Conservation (phyloP, 805 yeast species). For the Ascoidea tarda region DNA sequence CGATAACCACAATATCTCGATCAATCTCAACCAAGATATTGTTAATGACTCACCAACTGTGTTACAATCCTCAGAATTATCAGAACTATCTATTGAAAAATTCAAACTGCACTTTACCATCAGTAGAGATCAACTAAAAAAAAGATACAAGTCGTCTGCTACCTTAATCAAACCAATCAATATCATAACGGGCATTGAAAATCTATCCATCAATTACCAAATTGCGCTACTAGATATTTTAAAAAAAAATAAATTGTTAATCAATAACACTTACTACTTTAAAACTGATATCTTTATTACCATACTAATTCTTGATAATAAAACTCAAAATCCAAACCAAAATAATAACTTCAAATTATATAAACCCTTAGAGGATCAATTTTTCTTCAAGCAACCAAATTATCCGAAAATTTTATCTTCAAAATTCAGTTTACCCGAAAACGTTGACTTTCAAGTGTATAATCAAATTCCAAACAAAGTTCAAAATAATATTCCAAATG, state of each 20-base stretch:
- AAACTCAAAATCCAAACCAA: not conserved
- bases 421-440: not conserved
- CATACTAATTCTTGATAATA: conserved; percentile 13
- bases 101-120: too few relatives aligned
- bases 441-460: not conserved
- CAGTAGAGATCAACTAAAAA: conserved; percentile 19
- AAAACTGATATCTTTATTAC: conserved; percentile 10
- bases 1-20: not conserved
- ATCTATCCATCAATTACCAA: conserved; percentile 3
- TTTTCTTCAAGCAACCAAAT: conserved; percentile 19
- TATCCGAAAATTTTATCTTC: conserved; percentile 1
- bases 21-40: too few relatives aligned
- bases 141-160: too few relatives aligned
- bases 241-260: conserved; percentile 2
- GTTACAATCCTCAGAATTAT: not conserved
- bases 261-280: not conserved
- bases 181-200: conserved; percentile 4
- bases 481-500: not conserved
- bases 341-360: conserved; percentile 11
- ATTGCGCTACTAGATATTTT: conserved; percentile 9
- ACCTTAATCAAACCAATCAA: not conserved
- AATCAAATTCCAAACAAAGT: not conserved
- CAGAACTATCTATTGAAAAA: too few relatives aligned
- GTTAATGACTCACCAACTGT: too few relatives aligned
- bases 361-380: conserved; percentile 12